Conservation (phyloP, 495 filamentous ascomycete species). For the Annulohypoxylon maeteangense region DNA sequence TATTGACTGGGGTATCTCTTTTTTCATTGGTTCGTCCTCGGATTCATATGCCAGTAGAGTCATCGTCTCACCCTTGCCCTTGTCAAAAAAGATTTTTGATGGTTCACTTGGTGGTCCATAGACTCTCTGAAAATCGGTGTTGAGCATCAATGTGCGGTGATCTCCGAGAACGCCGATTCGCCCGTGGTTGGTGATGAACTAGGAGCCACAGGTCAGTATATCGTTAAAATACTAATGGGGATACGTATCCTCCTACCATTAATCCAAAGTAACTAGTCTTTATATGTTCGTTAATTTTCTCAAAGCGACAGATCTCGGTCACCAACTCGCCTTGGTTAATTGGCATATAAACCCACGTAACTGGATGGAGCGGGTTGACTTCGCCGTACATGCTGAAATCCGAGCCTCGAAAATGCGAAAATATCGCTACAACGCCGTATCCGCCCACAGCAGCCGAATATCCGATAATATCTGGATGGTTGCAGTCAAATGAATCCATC, state of each 20-base stretch:
- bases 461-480: not conserved
- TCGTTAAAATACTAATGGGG: not conserved
- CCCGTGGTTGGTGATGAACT: conserved; percentile 1
- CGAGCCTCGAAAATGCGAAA: not conserved
- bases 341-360: conserved; percentile 1
- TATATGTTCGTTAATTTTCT: no score
- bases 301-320: not conserved
- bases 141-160: not conserved
- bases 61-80: not conserved
- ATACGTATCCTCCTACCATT: not conserved
- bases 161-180: not conserved
- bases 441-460: not conserved
- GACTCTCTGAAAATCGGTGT: not conserved
- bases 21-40: not conserved
- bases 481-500: not conserved
- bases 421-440: not conserved
- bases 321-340: conserved; percentile 1
- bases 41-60: not conserved
- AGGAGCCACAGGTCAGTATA: not conserved
- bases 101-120: not conserved
- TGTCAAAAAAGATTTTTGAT: not conserved
- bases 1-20: not conserved
- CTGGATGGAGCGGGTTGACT: not conserved
- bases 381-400: not conserved
- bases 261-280: not conserved